Conservation (phyloP, 192 early-diverging fungal species). For the Linnemannia schmuckeri region DNA sequence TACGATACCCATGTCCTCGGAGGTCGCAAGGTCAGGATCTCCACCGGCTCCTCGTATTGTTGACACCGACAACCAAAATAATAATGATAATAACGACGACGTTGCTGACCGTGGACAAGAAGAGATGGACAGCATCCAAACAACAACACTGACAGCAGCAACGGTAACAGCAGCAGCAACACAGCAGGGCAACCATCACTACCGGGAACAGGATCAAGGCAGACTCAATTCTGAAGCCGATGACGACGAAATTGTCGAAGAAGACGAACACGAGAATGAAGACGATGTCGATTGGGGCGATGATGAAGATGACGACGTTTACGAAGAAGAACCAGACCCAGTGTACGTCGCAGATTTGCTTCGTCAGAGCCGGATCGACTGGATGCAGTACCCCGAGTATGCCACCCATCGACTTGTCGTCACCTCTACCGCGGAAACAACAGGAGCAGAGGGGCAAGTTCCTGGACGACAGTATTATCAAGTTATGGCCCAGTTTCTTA, state of each 20-base stretch:
- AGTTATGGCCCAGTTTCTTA: slow-evolving; percentile 28
- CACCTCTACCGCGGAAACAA: neutral
- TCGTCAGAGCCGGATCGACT: slow-evolving; percentile 7
- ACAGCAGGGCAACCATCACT: neutral
- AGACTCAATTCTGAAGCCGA: neutral
- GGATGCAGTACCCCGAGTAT: slow-evolving; percentile 12
- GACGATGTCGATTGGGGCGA: neutral
- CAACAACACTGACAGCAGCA: neutral
- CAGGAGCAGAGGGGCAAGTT: neutral
- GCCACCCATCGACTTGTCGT: slow-evolving; percentile 25
- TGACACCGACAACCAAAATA: neutral
- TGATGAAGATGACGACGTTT: neutral
- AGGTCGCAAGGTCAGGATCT: neutral
- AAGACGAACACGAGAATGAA: neutral
- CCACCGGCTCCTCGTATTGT: neutral
- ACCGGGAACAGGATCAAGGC: neutral
- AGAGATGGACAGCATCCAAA: neutral
- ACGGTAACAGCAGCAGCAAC: neutral
- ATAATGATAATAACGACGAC: neutral
- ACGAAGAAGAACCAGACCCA: neutral
- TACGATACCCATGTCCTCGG: neutral
- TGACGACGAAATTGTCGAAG: neutral
- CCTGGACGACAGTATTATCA: neutral
- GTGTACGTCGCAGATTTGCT: slow-evolving; percentile 4
- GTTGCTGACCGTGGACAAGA: neutral